Conservation (phyloP, 768 basidiomycete genomes). For the Collybia mongolica region DNA sequence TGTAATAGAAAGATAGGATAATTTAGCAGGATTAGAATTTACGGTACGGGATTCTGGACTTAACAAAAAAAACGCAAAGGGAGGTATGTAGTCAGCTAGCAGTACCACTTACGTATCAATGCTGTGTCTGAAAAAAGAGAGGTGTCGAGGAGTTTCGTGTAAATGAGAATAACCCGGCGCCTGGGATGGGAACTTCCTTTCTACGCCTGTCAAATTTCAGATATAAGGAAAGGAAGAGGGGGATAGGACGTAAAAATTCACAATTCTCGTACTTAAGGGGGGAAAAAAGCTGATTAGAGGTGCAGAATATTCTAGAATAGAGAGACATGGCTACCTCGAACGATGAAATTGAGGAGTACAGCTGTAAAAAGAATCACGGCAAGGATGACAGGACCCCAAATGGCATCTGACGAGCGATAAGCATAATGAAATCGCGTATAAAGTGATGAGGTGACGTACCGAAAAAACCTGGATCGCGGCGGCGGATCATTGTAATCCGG, state of each 20-base stretch:
- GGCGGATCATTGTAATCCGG: constrained; percentile 87
- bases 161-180: constrained; percentile 19
- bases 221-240: not conserved
- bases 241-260: constrained; percentile 22
- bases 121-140: not conserved
- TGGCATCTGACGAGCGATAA: constrained; percentile 53
- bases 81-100: not conserved
- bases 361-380: constrained; percentile 84
- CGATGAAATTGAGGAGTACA: constrained; percentile 82
- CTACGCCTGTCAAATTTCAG: constrained; percentile 13
- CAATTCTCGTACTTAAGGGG: constrained; percentile 51
- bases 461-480: constrained; percentile 85
- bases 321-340: constrained; percentile 63
- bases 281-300: constrained; percentile 4
- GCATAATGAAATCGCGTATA: not conserved
- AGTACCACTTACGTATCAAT: constrained; percentile 1
- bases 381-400: constrained; percentile 81
- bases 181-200: constrained; percentile 29
- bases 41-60: too few relatives aligned
- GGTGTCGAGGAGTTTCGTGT: not conserved
- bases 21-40: too few relatives aligned
- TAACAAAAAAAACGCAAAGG: not conserved
- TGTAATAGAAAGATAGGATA: too few relatives aligned
- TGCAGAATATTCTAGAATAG: constrained; percentile 1
- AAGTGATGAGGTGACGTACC: constrained; percentile 45